A percentile compares a stretch with the other conserved stretches of the same genome.
Evolutionary conservation across 169 alveolate genomes (phyloP).

Genomic region (Plasmodium gonderi): DNA sequence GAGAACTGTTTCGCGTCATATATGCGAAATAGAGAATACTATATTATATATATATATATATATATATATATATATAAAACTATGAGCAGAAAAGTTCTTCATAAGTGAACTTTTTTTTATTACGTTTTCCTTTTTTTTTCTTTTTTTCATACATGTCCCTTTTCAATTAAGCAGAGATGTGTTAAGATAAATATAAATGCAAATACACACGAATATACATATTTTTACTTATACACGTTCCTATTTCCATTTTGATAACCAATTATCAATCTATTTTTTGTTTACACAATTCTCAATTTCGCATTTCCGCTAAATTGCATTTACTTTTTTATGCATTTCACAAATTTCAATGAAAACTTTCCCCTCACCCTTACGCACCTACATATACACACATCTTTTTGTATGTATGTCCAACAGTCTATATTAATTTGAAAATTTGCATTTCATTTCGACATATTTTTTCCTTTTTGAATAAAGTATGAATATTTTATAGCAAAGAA

Average conservation of each 20-base stretch:
- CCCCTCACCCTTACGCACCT: too few relatives aligned
- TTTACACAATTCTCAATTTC: not conserved
- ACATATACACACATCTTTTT: too few relatives aligned
- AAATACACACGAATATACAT: not conserved
- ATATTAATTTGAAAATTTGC: conserved; percentile 10
- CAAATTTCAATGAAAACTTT: too few relatives aligned
- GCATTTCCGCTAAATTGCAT: not conserved
- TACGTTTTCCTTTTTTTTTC: too few relatives aligned
- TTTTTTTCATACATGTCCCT: conserved; percentile 7
- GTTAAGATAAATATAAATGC: too few relatives aligned
- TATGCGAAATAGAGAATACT: not conserved
- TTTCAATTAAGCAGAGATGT: not conserved
- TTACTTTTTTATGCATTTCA: not conserved
- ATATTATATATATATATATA: not conserved
- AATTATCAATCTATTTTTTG: not conserved
- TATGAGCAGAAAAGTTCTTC: not conserved
- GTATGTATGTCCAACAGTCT: not conserved
- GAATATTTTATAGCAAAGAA: not conserved
- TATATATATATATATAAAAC: too few relatives aligned
- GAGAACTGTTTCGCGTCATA: not conserved
- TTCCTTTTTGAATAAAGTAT: conserved; percentile 15
- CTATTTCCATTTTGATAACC: not conserved
- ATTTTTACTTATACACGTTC: not conserved
- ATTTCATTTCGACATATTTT: conserved; percentile 2
- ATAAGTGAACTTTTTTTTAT: conserved; percentile 8